Percentiles rank a stretch among this genome's conserved stretches.
Evolutionary conservation across 2,329 filamentous ascomycete species (phyloP).

Genomic region (Malbranchea cinnamomea): DNA sequence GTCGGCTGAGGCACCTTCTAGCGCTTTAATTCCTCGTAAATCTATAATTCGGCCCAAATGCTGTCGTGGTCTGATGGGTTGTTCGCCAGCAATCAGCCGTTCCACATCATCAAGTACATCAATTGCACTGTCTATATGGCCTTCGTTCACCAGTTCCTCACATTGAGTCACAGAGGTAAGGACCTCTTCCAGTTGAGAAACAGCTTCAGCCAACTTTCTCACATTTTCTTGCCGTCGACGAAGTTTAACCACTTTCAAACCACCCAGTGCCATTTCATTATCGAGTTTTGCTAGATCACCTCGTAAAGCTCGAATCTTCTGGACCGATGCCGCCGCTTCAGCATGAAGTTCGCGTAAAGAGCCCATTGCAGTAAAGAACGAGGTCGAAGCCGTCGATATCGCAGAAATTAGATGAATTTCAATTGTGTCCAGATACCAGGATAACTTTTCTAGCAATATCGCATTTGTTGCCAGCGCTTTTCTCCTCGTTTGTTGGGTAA

Average conservation of each 20-base stretch:
- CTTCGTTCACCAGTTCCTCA: constrained; percentile 66
- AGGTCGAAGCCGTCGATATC: constrained; percentile 88
- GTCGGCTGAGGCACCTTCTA: constrained; percentile 67
- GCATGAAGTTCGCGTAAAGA: constrained; percentile 81
- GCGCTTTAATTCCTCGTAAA: constrained; percentile 58
- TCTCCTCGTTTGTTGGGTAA: constrained; percentile 27
- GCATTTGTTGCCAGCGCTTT: constrained; percentile 92
- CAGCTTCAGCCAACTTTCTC: constrained; percentile 63
- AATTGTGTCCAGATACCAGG: constrained; percentile 99
- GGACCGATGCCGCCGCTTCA: constrained; percentile 81
- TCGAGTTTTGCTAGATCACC: constrained; percentile 70
- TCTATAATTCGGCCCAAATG: constrained; percentile 40
- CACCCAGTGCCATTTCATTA: constrained; percentile 70
- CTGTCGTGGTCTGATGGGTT: constrained; percentile 20
- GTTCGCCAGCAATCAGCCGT: constrained; percentile 61
- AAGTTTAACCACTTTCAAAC: constrained; percentile 72
- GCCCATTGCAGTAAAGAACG: constrained; percentile 88
- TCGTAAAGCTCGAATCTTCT: constrained; percentile 66
- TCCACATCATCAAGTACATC: constrained; percentile 65
- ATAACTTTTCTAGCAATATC: constrained; percentile 92
- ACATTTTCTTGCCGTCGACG: constrained; percentile 72
- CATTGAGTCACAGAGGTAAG: constrained; percentile 61
- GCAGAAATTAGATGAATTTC: constrained; percentile 94
- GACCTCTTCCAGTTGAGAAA: constrained; percentile 67
- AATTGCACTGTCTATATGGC: constrained; percentile 69